Percentiles rank a stretch among this genome's conserved stretches.
phyloP scores from a whole-genome alignment of 495 filamentous ascomycete species.

The Cenococcum geophilum region DNA sequence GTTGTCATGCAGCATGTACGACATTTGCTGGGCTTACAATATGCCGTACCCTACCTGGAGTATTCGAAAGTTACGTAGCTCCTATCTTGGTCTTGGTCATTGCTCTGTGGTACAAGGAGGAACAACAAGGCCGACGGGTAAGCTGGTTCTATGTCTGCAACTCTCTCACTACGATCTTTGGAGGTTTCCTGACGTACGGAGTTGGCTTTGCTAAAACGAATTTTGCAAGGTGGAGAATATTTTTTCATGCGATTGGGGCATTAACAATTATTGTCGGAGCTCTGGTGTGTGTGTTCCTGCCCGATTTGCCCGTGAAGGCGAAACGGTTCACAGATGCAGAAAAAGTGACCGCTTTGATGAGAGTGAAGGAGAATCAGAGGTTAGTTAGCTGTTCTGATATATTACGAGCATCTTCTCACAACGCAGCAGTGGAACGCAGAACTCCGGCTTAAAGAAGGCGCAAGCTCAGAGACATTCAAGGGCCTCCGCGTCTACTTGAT shows the following conservation, averaged over 20 bases:
- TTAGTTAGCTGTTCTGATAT: too few relatives aligned
- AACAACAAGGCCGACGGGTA: constrained; percentile 23
- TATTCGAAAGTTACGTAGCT: constrained; percentile 22
- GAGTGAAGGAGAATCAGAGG: background rate
- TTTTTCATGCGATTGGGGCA: constrained; percentile 20
- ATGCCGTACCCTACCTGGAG: constrained; percentile 22
- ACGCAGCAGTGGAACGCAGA: constrained; percentile 31
- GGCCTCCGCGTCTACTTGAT: constrained; percentile 25
- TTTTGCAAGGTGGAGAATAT: constrained; percentile 23
- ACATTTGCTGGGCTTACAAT: constrained; percentile 24
- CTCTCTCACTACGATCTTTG: constrained; percentile 17
- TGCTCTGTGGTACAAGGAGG: constrained; percentile 25
- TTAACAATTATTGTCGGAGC: background rate
- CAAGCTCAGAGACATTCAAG: constrained; percentile 42
- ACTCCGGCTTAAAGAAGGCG: constrained; percentile 34
- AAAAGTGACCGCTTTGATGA: background rate
- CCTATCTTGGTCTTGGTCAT: constrained; percentile 27
- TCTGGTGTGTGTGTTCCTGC: background rate
- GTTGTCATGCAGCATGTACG: constrained; percentile 19
- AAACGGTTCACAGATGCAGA: background rate
- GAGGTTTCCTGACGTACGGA: constrained; percentile 21
- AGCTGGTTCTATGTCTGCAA: constrained; percentile 24
- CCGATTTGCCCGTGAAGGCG: background rate
- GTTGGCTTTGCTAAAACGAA: constrained; percentile 15
- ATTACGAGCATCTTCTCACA: background rate